A percentile compares a stretch with the other conserved stretches of the same genome.
These are phyloP conservation scores for Ceratobasidium sp. DNA, from an alignment of 1,284 basidiomycete species.

Conservation along the genomic window DNA sequence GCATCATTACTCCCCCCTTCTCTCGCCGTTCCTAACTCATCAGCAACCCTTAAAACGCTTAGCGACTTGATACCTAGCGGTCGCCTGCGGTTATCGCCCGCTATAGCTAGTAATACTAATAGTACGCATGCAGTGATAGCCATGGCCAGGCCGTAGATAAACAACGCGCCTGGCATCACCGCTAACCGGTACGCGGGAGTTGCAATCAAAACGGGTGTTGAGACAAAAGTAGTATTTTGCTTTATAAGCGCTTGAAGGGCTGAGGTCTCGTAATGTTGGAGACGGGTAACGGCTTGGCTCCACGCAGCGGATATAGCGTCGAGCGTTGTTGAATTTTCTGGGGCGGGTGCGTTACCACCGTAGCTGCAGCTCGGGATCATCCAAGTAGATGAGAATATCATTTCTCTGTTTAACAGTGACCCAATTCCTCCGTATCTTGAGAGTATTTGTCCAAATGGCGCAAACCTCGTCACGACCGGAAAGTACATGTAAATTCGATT, in stretches of 20 bases:
- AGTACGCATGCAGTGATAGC: too few relatives aligned
- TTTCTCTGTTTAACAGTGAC: neutral
- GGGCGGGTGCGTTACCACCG: neutral
- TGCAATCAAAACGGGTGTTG: neutral
- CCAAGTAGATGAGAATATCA: neutral
- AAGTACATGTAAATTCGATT: slow-evolving; percentile 4
- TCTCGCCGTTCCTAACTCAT: too few relatives aligned
- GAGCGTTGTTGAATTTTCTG: slow-evolving; percentile 2
- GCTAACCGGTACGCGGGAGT: neutral
- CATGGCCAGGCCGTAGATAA: too few relatives aligned
- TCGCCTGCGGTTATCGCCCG: too few relatives aligned
- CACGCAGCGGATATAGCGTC: slow-evolving; percentile 2
- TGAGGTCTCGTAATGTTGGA: slow-evolving; percentile 9
- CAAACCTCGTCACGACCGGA: neutral
- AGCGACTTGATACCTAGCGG: too few relatives aligned
- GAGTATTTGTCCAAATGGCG: neutral
- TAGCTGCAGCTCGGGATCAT: neutral
- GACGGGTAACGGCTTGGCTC: neutral
- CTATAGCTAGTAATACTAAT: too few relatives aligned
- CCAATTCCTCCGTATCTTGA: neutral
- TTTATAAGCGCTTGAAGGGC: slow-evolving; percentile 4
- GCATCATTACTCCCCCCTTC: too few relatives aligned
- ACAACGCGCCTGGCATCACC: neutral
- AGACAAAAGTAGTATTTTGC: neutral
- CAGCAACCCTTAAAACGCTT: too few relatives aligned